phyloP scores from a whole-genome alignment of 352 stramenopile genomes.

The Globisporangium spinosum region DNA sequence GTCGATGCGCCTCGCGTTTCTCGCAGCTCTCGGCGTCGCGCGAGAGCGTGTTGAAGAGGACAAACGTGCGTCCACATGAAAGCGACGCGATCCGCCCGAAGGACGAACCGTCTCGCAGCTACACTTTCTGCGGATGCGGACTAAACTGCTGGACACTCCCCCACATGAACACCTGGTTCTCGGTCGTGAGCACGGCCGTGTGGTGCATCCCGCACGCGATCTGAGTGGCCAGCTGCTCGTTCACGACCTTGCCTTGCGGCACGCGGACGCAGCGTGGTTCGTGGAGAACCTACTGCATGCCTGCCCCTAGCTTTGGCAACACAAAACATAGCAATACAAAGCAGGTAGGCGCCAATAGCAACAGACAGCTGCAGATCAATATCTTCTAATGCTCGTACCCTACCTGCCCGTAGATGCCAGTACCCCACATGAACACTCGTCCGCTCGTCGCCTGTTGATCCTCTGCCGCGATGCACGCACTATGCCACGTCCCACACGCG shows the following conservation, averaged over 20 bases:
- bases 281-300: conserved; percentile 38
- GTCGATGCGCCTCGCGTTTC: conserved; percentile 34
- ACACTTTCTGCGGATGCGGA: conserved; percentile 31
- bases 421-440: conserved; percentile 67
- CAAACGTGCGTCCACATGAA: conserved; percentile 69
- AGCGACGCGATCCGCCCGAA: conserved; percentile 57
- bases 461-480: conserved; percentile 45
- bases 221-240: conserved; percentile 37
- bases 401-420: conserved; percentile 64
- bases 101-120: conserved; percentile 24
- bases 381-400: not conserved
- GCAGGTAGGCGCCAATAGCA: not conserved
- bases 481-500: conserved; percentile 76
- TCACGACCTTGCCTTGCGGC: conserved; percentile 23
- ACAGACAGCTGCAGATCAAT: not conserved
- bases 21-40: conserved; percentile 58
- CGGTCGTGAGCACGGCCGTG: conserved; percentile 43
- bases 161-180: conserved; percentile 66
- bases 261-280: conserved; percentile 41
- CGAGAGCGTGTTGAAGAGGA: conserved; percentile 65
- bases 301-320: conserved; percentile 36
- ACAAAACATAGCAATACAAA: not conserved
- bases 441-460: conserved; percentile 15
- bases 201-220: conserved; percentile 70
- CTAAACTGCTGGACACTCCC: conserved; percentile 55